Conservation (phyloP, 2,329 filamentous ascomycete genomes). For the Fusarium luffae region DNA sequence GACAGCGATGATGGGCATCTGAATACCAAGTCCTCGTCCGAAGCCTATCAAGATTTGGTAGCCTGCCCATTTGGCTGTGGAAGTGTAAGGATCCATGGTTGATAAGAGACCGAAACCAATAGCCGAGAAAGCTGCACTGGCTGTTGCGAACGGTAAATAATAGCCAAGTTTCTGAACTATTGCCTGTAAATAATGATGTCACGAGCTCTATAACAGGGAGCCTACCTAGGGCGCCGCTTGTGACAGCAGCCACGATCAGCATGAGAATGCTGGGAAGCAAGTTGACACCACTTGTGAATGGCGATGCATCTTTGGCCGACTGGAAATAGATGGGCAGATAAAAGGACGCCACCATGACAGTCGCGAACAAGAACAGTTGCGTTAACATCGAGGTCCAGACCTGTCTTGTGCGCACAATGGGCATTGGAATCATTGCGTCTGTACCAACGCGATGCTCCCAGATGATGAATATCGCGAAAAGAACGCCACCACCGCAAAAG, state of each 20-base stretch:
- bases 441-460: slow-evolving; percentile 59
- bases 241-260: slow-evolving; percentile 41
- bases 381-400: slow-evolving; percentile 57
- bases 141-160: slow-evolving; percentile 56
- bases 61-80: slow-evolving; percentile 55
- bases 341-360: slow-evolving; percentile 59
- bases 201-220: not conserved
- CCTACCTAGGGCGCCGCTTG: slow-evolving; percentile 40
- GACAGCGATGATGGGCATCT: slow-evolving; percentile 53
- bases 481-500: slow-evolving; percentile 55
- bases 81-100: slow-evolving; percentile 52
- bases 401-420: slow-evolving; percentile 56
- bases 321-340: slow-evolving; percentile 66
- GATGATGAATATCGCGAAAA: slow-evolving; percentile 56
- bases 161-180: slow-evolving; percentile 52
- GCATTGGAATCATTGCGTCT: slow-evolving; percentile 61
- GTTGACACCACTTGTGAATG: slow-evolving; percentile 46
- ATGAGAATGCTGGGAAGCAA: slow-evolving; percentile 46
- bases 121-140: slow-evolving; percentile 47
- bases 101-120: slow-evolving; percentile 56
- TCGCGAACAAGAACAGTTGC: slow-evolving; percentile 56
- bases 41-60: slow-evolving; percentile 57
- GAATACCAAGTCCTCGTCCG: slow-evolving; percentile 57
- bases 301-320: slow-evolving; percentile 53
- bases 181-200: not conserved